Evolutionary conservation across 2,329 filamentous ascomycete genomes (phyloP).

Genomic region (Fusarium sp.): DNA sequence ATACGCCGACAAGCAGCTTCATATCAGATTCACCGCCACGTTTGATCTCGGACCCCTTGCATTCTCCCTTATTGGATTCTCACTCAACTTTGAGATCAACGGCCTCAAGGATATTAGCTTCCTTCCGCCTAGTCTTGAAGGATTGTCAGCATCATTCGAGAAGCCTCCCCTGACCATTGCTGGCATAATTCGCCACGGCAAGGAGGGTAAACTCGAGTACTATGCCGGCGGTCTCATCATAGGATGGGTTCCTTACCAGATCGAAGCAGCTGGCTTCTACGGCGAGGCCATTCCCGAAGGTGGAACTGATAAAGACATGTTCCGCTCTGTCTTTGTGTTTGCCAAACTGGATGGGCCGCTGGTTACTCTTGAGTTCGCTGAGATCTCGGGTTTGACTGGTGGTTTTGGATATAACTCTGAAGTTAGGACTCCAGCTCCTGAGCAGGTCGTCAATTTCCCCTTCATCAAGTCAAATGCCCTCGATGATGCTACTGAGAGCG

Average conservation of each 20-base stretch:
- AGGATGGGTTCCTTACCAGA: background rate
- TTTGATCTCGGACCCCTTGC: slow-evolving; percentile 51
- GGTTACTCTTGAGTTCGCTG: background rate
- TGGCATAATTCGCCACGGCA: background rate
- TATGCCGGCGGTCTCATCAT: background rate
- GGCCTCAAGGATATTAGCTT: background rate
- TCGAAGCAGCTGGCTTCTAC: background rate
- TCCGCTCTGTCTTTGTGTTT: background rate
- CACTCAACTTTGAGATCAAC: background rate
- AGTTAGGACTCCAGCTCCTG: background rate
- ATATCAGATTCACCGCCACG: slow-evolving; percentile 49
- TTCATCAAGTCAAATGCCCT: background rate
- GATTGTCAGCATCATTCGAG: background rate
- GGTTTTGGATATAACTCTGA: background rate
- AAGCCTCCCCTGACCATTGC: background rate
- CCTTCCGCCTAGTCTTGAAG: background rate
- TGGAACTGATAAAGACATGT: background rate
- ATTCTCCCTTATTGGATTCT: slow-evolving; percentile 51
- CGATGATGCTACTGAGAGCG: rapidly evolving
- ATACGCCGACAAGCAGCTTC: slow-evolving; percentile 45
- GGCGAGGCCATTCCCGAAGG: background rate
- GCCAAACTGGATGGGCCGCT: background rate
- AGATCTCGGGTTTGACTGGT: background rate
- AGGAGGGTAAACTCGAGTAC: background rate
- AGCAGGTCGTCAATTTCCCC: background rate